Evolutionary conservation across 2,329 filamentous ascomycete genomes (phyloP), one percentile per base, ranked within the genome.

Genomic region (Hymenoscyphus linearis): DNA sequence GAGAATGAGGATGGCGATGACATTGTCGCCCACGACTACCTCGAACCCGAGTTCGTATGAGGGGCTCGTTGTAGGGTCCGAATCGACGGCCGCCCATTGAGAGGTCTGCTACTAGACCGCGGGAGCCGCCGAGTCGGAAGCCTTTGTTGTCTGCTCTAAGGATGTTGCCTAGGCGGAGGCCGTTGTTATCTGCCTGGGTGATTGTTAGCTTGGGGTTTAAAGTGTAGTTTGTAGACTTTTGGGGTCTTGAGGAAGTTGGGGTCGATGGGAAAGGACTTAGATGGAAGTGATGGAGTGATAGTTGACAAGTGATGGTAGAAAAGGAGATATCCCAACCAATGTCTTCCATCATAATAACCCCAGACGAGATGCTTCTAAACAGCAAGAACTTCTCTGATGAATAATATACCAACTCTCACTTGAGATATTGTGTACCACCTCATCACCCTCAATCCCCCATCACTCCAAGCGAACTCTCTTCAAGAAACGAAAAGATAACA

Each of bases 131-230:
- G 54, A 73, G 37, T 35, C 73, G 71, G 37, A 80, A 74, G 4
- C 77, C 78, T 31, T 72, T 72, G 16, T 71, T 71, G 63, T 80
- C 76, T 37, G 78, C 74, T 1, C 78, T 71, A 18, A 70, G 35
- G 58, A 67, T 59, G 53, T 65, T 65, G 12, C 64, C 64, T 27
- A 65, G 60, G 16, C 61, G 59, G 35, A 65, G 62, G 34, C 63
- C 63, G 27, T 59, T 60, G 35, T 62, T 60, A 59, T 62, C 60
- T 25, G 65, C 63, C 57, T 62, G 47, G 37, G 37, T 16, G 16
- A 44, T 22, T 6, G 10, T 16, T 44, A 18, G 22, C 16, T 16
- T 5, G 37, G 37, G n/a, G 2, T 18, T 18, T 4, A 7, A 36
- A 13, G 2, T 36, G 10, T 14, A 12, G 16, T 16, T 14, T 13